These are phyloP conservation scores for Haematococcus sp. DNA, from an alignment of 139 green algal species.

Conservation along the genomic window DNA sequence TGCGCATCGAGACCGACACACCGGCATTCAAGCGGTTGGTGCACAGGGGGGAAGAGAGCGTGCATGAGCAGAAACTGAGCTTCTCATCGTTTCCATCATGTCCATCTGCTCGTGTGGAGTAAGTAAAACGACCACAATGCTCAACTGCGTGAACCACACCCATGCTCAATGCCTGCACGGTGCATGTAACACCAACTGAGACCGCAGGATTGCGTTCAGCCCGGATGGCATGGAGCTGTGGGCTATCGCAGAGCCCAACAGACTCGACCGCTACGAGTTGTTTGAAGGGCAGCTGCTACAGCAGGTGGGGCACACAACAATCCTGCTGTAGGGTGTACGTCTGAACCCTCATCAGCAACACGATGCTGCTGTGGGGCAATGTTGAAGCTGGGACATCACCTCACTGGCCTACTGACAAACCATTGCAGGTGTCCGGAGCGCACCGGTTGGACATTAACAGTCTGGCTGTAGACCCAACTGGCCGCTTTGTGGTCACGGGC, in stretches of 20 bases:
- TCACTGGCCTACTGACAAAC: too few relatives aligned
- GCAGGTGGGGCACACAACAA: slow-evolving; percentile 11
- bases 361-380: too few relatives aligned
- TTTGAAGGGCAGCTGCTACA: slow-evolving; percentile 38
- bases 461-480: slow-evolving; percentile 23
- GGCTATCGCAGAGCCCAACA: slow-evolving; percentile 21
- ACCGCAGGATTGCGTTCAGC: slow-evolving; percentile 37
- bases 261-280: slow-evolving; percentile 40
- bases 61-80: too few relatives aligned
- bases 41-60: too few relatives aligned
- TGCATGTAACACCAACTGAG: too few relatives aligned
- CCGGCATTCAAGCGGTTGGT: slow-evolving; percentile 23
- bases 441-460: slow-evolving; percentile 27
- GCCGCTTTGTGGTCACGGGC: slow-evolving; percentile 34
- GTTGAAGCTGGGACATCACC: too few relatives aligned
- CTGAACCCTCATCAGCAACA: neutral
- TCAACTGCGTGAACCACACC: too few relatives aligned
- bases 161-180: too few relatives aligned
- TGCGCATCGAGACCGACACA: slow-evolving; percentile 49
- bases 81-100: too few relatives aligned
- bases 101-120: too few relatives aligned
- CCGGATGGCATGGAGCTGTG: slow-evolving; percentile 25
- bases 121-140: too few relatives aligned
- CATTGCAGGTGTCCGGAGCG: slow-evolving; percentile 12
- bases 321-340: neutral